Conservation (phyloP, 441 rosid species). For the Arabidopsis lyrata region DNA sequence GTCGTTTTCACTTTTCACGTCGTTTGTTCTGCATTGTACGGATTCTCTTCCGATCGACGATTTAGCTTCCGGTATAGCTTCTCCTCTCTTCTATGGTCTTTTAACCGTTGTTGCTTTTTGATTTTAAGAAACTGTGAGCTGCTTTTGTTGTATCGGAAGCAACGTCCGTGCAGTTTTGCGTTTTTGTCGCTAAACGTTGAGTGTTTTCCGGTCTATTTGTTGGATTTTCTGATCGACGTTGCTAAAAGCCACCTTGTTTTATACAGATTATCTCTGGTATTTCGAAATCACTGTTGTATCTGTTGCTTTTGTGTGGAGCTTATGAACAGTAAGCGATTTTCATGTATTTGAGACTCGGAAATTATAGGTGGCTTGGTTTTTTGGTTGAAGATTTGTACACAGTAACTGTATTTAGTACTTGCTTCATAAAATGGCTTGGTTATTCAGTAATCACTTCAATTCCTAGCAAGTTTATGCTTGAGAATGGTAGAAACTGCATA, state of each 20-base stretch:
- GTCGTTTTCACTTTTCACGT: not conserved
- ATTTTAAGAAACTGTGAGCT: conserved; percentile 4
- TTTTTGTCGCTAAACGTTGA: not conserved
- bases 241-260: not conserved
- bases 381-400: not conserved
- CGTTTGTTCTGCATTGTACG: not conserved
- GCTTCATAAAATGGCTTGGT: conserved; percentile 5
- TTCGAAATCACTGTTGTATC: not conserved
- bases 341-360: not conserved
- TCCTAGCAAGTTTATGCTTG: not conserved
- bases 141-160: not conserved
- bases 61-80: conserved; percentile 12
- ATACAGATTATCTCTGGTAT: not conserved
- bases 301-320: not conserved
- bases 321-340: not conserved
- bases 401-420: not conserved
- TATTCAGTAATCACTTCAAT: not conserved
- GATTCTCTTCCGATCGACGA: conserved; percentile 13
- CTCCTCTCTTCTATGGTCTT: not conserved
- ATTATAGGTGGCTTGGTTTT: conserved; percentile 13
- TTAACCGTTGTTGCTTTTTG: conserved; percentile 9
- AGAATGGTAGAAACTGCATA: conserved; percentile 2
- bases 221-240: not conserved
- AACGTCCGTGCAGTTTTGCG: not conserved
- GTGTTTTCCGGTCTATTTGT: conserved; percentile 2